Evolutionary conservation across 805 yeast genomes (phyloP).

Genomic region (Suhomyces faveliae): DNA sequence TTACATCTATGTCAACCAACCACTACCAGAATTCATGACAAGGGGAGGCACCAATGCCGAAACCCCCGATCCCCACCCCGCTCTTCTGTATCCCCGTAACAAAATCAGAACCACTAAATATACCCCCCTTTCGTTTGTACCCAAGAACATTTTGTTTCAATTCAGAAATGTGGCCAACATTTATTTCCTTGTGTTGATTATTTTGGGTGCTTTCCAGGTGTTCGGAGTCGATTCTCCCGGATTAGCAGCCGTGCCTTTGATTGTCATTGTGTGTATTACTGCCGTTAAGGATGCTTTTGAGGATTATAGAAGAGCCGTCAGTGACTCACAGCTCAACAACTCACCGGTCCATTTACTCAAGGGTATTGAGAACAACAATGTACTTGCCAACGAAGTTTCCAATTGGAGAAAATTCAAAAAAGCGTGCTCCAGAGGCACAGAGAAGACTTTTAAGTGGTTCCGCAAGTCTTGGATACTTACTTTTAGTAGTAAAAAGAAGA

Average conservation of each 20-base stretch:
- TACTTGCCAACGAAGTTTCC: slow-evolving; percentile 51
- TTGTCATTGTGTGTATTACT: slow-evolving; percentile 72
- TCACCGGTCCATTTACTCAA: slow-evolving; percentile 56
- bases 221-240: slow-evolving; percentile 76
- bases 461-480: slow-evolving; percentile 20
- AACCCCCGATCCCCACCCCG: slow-evolving; percentile 20
- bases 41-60: slow-evolving; percentile 15
- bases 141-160: slow-evolving; percentile 54
- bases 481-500: slow-evolving; percentile 26
- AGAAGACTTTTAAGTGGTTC: slow-evolving; percentile 16
- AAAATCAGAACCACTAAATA: slow-evolving; percentile 64
- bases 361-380: slow-evolving; percentile 59
- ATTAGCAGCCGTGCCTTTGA: slow-evolving; percentile 75
- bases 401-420: slow-evolving; percentile 72
- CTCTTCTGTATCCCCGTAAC: slow-evolving; percentile 47
- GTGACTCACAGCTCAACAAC: slow-evolving; percentile 69
- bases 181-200: slow-evolving; percentile 55
- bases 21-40: slow-evolving; percentile 43
- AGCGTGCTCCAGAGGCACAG: slow-evolving; percentile 38
- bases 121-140: slow-evolving; percentile 56
- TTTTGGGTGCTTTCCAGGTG: slow-evolving; percentile 49
- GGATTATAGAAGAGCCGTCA: slow-evolving; percentile 63
- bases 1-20: slow-evolving; percentile 48
- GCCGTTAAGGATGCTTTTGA: slow-evolving; percentile 78
- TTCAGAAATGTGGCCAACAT: slow-evolving; percentile 59